phyloP scores from a whole-genome alignment of 2,329 filamentous ascomycete genomes.

The Penicillium sp. region DNA sequence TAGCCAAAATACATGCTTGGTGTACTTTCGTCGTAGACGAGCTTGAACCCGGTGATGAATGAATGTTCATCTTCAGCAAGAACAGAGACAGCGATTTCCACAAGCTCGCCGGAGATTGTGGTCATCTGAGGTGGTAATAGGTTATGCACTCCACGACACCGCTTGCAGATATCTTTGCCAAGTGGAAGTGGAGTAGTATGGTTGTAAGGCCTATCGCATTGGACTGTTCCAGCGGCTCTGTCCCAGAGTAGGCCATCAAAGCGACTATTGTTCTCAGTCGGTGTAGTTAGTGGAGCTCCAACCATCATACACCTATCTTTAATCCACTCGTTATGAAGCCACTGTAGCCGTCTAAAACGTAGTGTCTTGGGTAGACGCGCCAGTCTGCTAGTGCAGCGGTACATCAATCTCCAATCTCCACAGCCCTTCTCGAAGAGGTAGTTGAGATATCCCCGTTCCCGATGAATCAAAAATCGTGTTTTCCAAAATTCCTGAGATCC shows the following conservation, averaged over 20 bases:
- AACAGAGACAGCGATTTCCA: conserved; percentile 1
- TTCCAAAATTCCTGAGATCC: conserved; percentile 5
- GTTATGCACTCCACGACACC: not conserved
- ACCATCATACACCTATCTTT: conserved; percentile 3
- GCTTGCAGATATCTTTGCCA: not conserved
- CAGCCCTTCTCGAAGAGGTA: not conserved
- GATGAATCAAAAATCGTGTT: conserved; percentile 1
- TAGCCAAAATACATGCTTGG: conserved; percentile 1
- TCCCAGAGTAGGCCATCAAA: not conserved
- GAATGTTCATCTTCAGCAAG: conserved; percentile 4
- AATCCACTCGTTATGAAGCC: not conserved
- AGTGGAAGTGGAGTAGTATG: not conserved
- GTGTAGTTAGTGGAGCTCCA: not conserved
- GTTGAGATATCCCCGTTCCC: not conserved
- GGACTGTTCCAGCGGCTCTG: not conserved
- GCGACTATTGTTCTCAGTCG: not conserved
- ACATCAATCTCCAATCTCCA: not conserved
- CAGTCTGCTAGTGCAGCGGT: not conserved
- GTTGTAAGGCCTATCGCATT: not conserved
- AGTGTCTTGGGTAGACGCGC: not conserved
- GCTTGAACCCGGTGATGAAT: conserved; percentile 4
- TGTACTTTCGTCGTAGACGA: not conserved
- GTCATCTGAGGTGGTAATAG: not conserved
- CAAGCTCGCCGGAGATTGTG: not conserved
- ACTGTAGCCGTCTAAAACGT: not conserved